Evolutionary conservation across 1,139 yeast species (phyloP).

Genomic region (Blastobotrys aristatus): DNA sequence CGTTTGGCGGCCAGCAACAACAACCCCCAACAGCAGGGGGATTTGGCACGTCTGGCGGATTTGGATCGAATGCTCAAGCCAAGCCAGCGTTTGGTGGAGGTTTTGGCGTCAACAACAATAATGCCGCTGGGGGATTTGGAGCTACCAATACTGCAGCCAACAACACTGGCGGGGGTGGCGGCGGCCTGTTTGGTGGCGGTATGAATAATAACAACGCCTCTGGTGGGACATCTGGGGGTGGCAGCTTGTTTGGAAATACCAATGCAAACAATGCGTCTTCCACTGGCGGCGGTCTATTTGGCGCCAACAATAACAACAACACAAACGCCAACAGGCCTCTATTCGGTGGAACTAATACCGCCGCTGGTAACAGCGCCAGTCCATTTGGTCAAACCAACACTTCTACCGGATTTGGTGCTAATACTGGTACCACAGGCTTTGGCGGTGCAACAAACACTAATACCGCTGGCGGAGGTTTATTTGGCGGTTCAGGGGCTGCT

Average conservation of each 20-base stretch:
- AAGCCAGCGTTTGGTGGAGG: neutral
- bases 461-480: slow-evolving; percentile 30
- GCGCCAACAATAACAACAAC: slow-evolving; percentile 26
- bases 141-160: slow-evolving; percentile 28
- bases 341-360: slow-evolving; percentile 2
- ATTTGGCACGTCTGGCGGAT: slow-evolving; percentile 13
- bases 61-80: neutral
- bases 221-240: slow-evolving; percentile 17
- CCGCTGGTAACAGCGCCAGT: slow-evolving; percentile 23
- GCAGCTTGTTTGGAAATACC: slow-evolving; percentile 32
- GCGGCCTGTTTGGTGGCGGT: slow-evolving; percentile 18
- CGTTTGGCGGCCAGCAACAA: too few species aligned
- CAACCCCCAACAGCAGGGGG: too few species aligned
- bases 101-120: neutral
- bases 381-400: slow-evolving; percentile 24
- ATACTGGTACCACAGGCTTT: slow-evolving; percentile 13
- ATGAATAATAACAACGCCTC: slow-evolving; percentile 15
- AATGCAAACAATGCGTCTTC: neutral
- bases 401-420: slow-evolving; percentile 6
- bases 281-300: slow-evolving; percentile 22
- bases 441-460: slow-evolving; percentile 16
- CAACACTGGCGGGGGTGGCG: slow-evolving; percentile 5
- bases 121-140: slow-evolving; percentile 13
- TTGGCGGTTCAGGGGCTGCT: slow-evolving; percentile 20
- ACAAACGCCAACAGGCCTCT: too few species aligned